phyloP scores from a whole-genome alignment of 2,329 filamentous ascomycete species.

The Ascochyta clinopodiicola region DNA sequence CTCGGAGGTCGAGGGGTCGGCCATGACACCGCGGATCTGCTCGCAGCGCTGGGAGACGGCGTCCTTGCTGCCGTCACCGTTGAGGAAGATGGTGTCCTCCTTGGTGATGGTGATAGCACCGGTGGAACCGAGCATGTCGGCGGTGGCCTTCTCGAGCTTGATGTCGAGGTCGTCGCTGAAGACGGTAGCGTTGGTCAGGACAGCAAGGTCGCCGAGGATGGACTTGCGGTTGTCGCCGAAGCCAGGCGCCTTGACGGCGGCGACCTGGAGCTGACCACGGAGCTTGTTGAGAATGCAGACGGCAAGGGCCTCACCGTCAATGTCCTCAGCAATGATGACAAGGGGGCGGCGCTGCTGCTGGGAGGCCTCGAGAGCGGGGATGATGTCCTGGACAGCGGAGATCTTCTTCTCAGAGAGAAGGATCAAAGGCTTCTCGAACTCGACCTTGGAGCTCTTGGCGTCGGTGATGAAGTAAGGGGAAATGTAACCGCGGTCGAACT shows the following conservation, averaged over 20 bases:
- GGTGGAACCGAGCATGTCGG: conserved; percentile 94
- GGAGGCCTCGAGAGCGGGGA: conserved; percentile 95
- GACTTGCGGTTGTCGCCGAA: conserved; percentile 99
- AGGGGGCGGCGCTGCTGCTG: conserved; percentile 94
- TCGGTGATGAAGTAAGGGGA: conserved; percentile 99
- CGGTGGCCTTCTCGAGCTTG: conserved; percentile 97
- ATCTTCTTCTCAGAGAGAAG: conserved; percentile 99
- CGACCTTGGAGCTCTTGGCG: conserved; percentile 96
- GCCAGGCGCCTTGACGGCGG: conserved; percentile 97
- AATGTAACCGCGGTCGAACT: conserved; percentile 98
- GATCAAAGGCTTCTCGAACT: conserved; percentile 99
- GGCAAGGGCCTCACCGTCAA: conserved; percentile 96
- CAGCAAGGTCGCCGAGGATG: conserved; percentile 93
- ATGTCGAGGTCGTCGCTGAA: conserved; percentile 98
- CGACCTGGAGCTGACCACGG: conserved; percentile 97
- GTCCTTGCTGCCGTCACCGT: conserved; percentile 96
- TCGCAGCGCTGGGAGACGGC: conserved; percentile 92
- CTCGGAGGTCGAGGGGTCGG: conserved; percentile 90
- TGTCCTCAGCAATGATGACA: conserved; percentile 98
- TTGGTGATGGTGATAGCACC: conserved; percentile 99
- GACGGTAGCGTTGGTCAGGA: conserved; percentile 95
- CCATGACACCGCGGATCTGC: conserved; percentile 97
- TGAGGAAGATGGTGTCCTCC: conserved; percentile 98
- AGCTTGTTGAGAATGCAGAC: conserved; percentile 99
- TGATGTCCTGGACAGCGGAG: conserved; percentile 97